Evolutionary conservation across 306 rosid species (phyloP).

Genomic region (Leucaena leucocephala): DNA sequence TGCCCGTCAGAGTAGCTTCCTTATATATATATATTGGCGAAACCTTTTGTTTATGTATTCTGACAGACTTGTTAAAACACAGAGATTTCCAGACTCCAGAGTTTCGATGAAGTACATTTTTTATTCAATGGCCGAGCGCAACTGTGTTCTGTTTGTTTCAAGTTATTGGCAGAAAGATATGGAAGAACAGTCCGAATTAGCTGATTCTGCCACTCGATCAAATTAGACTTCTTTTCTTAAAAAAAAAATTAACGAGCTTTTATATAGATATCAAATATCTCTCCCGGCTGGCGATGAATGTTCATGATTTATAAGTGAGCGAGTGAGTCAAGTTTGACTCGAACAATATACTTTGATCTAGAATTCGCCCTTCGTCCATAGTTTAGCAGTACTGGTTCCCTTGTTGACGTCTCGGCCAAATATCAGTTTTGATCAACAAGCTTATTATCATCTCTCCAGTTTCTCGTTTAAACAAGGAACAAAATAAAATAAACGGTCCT

Average conservation of each 20-base stretch:
- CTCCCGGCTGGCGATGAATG: neutral
- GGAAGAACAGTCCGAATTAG: neutral
- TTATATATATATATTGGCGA: neutral
- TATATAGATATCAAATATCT: neutral
- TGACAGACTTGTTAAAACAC: neutral
- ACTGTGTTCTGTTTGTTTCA: neutral
- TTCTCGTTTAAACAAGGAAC: neutral
- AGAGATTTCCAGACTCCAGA: neutral
- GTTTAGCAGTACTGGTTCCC: neutral
- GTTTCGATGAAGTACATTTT: neutral
- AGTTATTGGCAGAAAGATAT: neutral
- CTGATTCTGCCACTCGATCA: neutral
- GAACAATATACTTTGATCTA: neutral
- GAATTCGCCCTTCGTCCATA: neutral
- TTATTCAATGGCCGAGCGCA: neutral
- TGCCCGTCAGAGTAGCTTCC: slow-evolving; percentile 43
- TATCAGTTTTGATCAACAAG: neutral
- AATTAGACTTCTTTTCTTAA: neutral
- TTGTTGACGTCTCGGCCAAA: neutral
- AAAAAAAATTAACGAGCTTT: neutral
- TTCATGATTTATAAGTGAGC: neutral
- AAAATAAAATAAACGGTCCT: neutral
- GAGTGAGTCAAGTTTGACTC: neutral
- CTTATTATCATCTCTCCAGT: neutral
- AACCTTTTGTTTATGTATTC: neutral